These are phyloP conservation scores for Lasiosphaeria miniovina DNA, from an alignment of 495 filamentous ascomycete genomes.

Conservation along the genomic window DNA sequence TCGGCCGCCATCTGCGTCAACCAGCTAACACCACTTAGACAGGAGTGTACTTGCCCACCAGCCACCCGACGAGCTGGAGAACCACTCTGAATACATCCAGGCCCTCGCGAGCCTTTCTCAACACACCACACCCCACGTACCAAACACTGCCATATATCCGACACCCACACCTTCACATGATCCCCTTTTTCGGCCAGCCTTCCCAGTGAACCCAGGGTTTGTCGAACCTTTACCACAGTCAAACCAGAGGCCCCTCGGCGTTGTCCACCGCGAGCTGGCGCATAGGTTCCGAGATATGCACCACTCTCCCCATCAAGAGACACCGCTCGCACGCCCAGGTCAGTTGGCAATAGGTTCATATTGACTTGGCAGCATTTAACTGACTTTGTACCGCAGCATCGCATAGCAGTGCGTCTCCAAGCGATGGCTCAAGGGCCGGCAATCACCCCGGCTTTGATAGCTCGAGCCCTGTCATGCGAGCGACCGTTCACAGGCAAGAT, in stretches of 20 bases:
- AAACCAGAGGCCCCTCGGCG: no score
- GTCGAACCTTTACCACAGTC: no score
- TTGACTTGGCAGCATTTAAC: background rate
- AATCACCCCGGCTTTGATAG: constrained; percentile 3
- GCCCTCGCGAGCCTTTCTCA: background rate
- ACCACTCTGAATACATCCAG: background rate
- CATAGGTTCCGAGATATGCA: no score
- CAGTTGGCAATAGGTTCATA: background rate
- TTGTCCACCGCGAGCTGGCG: no score
- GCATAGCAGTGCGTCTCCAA: background rate
- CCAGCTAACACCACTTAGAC: background rate
- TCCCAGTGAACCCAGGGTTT: no score
- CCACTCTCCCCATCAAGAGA: no score
- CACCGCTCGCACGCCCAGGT: no score
- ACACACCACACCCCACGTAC: background rate
- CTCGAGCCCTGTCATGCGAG: constrained; percentile 19
- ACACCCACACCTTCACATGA: no score
- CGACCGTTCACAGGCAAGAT: constrained; percentile 6
- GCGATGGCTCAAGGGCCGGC: background rate
- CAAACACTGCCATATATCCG: background rate
- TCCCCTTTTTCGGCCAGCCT: no score
- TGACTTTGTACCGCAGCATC: no score
- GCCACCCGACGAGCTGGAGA: background rate
- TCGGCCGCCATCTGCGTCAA: background rate
- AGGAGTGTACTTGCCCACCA: background rate